phyloP scores from a whole-genome alignment of 192 early-diverging fungal genomes.

The Thamnidium elegans region DNA sequence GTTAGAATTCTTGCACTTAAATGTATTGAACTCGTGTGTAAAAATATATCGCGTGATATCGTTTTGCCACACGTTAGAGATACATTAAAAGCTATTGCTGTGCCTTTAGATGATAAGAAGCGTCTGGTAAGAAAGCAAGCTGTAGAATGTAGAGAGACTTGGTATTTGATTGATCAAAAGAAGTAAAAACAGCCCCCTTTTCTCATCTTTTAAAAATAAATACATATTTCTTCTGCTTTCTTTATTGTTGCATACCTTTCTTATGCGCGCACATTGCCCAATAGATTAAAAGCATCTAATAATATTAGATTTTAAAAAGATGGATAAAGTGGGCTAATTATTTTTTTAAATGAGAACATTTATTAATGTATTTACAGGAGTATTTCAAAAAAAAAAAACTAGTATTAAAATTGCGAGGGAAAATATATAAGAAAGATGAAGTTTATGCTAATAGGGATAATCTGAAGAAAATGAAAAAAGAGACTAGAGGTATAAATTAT shows the following conservation, averaged over 20 bases:
- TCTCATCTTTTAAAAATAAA: too few relatives aligned
- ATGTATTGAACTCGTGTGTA: constrained; percentile 62
- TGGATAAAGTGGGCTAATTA: too few relatives aligned
- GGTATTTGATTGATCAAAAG: constrained; percentile 46
- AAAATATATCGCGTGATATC: constrained; percentile 55
- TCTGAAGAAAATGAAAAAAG: too few relatives aligned
- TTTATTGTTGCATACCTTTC: not conserved
- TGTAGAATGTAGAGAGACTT: constrained; percentile 80
- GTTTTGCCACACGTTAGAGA: constrained; percentile 59
- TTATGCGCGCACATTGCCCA: not conserved
- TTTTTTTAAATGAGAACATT: too few relatives aligned
- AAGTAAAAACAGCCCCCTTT: too few relatives aligned
- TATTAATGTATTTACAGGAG: too few relatives aligned
- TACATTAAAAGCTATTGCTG: constrained; percentile 60
- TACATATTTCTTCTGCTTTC: not conserved
- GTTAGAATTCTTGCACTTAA: constrained; percentile 72
- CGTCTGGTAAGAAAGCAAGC: constrained; percentile 84
- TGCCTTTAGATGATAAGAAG: constrained; percentile 85
- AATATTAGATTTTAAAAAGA: too few relatives aligned
- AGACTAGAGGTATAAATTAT: not conserved
- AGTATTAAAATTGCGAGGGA: too few relatives aligned
- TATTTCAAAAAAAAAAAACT: too few relatives aligned
- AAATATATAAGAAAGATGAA: too few relatives aligned
- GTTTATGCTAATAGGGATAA: too few relatives aligned
- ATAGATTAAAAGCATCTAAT: too few relatives aligned